A percentile compares a stretch with the other conserved stretches of the same genome.
phyloP scores from a whole-genome alignment of 495 filamentous ascomycete genomes.

The Xanthoparmelia taractica region DNA sequence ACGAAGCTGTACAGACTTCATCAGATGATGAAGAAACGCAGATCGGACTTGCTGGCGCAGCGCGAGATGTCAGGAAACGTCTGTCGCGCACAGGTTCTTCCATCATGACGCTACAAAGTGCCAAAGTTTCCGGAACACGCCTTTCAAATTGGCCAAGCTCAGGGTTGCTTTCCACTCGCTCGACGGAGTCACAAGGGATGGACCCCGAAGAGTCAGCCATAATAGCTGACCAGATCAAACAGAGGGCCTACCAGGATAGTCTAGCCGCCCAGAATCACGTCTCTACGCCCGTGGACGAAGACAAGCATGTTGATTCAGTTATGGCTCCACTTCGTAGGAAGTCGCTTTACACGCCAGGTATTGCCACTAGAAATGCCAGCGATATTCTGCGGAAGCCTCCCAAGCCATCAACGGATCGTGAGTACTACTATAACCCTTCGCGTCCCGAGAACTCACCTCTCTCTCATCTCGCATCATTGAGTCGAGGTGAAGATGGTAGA shows the following conservation, averaged over 20 bases:
- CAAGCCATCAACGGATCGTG: conserved; percentile 17
- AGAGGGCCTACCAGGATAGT: conserved; percentile 23
- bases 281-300: conserved; percentile 24
- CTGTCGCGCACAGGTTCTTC: conserved; percentile 22
- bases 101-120: conserved; percentile 18
- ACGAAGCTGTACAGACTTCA: conserved; percentile 15
- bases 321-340: conserved; percentile 41
- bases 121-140: conserved; percentile 21
- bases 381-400: conserved; percentile 28
- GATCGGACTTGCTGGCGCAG: conserved; percentile 12
- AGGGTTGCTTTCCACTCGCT: conserved; percentile 5
- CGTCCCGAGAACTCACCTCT: conserved; percentile 23
- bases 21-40: conserved; percentile 23
- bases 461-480: conserved; percentile 21
- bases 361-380: conserved; percentile 40
- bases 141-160: conserved; percentile 18
- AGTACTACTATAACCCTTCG: conserved; percentile 25
- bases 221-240: conserved; percentile 24
- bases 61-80: conserved; percentile 21
- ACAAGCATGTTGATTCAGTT: conserved; percentile 24
- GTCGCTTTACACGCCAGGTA: conserved; percentile 43
- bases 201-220: conserved; percentile 21
- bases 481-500: conserved; percentile 22
- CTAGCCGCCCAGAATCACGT: conserved; percentile 26
- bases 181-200: conserved; percentile 8